Conservation (phyloP, 352 stramenopile genomes). For the Globisporangium yorkense region DNA sequence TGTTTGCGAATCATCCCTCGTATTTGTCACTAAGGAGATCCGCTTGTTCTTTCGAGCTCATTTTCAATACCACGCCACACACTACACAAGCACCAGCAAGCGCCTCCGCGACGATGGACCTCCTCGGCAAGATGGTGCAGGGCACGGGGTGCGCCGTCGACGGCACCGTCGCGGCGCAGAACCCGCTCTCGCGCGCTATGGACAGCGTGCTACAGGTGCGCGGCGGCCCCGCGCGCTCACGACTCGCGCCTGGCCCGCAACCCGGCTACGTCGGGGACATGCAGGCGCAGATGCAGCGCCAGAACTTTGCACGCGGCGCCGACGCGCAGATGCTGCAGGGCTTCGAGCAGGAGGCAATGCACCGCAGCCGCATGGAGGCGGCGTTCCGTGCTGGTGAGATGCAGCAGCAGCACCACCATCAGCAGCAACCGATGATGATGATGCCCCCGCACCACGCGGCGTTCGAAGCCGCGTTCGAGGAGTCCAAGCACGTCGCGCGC, state of each 20-base stretch:
- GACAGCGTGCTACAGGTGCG: conserved; percentile 71
- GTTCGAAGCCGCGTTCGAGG: conserved; percentile 53
- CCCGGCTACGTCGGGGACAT: conserved; percentile 34
- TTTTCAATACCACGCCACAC: not conserved
- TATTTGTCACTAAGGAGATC: not conserved
- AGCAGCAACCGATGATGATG: conserved; percentile 15
- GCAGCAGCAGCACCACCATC: conserved; percentile 15
- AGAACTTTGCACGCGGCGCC: conserved; percentile 40
- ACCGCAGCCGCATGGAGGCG: conserved; percentile 58
- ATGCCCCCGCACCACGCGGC: conserved; percentile 51
- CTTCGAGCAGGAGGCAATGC: conserved; percentile 63
- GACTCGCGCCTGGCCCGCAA: conserved; percentile 22
- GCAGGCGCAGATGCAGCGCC: conserved; percentile 71
- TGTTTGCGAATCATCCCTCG: not conserved
- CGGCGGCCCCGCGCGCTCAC: conserved; percentile 15
- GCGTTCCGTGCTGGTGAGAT: conserved; percentile 43
- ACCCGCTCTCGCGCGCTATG: conserved; percentile 75
- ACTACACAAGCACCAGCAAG: not conserved
- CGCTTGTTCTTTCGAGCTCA: not conserved
- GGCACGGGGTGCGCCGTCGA: conserved; percentile 74
- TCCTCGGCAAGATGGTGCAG: conserved; percentile 80
- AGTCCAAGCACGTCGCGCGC: conserved; percentile 23
- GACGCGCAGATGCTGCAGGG: conserved; percentile 52
- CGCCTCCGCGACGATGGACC: conserved; percentile 45
- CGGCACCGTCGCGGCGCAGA: conserved; percentile 78